Percentiles rank a stretch among this genome's conserved stretches.
Evolutionary conservation across 2,329 filamentous ascomycete genomes (phyloP).

Genomic region (Periconia sp.): DNA sequence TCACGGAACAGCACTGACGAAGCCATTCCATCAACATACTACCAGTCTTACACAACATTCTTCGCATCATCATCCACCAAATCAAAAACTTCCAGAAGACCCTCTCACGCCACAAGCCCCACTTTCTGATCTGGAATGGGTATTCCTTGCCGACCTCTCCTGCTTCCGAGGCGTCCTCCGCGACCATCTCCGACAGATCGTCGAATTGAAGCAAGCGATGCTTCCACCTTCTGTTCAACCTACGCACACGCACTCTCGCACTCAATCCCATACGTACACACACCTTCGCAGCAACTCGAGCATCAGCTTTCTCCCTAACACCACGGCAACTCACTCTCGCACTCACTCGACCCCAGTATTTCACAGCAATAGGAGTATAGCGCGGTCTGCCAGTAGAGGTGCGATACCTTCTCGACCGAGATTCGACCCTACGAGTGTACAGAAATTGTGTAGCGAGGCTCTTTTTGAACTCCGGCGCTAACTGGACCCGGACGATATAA

Average conservation of each 20-base stretch:
- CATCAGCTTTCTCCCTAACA: slow-evolving; percentile 14
- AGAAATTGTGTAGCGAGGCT: slow-evolving; percentile 29
- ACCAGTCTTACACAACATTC: neutral
- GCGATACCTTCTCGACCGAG: slow-evolving; percentile 25
- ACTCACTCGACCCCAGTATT: slow-evolving; percentile 2
- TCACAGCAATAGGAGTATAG: slow-evolving; percentile 14
- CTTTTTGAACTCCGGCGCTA: slow-evolving; percentile 27
- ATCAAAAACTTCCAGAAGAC: slow-evolving; percentile 5
- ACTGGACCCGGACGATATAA: neutral
- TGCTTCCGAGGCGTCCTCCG: slow-evolving; percentile 31
- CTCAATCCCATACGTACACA: too few species aligned
- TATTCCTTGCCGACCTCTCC: slow-evolving; percentile 26
- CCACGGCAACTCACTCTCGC: neutral
- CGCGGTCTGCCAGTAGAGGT: slow-evolving; percentile 17
- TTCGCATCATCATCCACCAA: slow-evolving; percentile 1
- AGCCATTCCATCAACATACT: neutral
- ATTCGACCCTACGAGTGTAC: slow-evolving; percentile 31
- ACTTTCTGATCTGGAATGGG: slow-evolving; percentile 15
- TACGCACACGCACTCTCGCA: slow-evolving; percentile 16
- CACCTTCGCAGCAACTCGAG: slow-evolving; percentile 12
- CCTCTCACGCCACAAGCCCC: slow-evolving; percentile 7
- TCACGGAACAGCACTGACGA: neutral
- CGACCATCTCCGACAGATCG: slow-evolving; percentile 29
- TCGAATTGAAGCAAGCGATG: slow-evolving; percentile 20
- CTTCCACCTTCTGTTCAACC: slow-evolving; percentile 9